These are phyloP conservation scores for Rhododendron williamsianum DNA, from an alignment of 148 eudicot genomes.

Conservation along the genomic window DNA sequence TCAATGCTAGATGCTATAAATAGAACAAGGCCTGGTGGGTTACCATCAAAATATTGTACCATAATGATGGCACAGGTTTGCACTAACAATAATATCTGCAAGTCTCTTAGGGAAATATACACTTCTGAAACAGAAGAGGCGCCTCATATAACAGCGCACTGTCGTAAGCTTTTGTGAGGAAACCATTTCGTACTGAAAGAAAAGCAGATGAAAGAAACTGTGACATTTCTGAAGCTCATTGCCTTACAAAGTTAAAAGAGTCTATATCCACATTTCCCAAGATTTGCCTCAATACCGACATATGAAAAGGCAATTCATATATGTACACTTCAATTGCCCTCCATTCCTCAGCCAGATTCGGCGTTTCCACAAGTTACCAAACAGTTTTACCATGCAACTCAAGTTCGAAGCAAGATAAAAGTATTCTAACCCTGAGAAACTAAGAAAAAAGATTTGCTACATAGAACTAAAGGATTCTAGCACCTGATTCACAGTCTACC, in stretches of 20 bases:
- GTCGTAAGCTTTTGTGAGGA: neutral
- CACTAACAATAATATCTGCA: neutral
- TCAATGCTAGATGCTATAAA: too few relatives aligned
- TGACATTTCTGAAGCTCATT: neutral
- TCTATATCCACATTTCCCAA: neutral
- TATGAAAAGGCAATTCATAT: neutral
- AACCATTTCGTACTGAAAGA: neutral
- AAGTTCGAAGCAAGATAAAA: neutral
- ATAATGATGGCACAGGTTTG: neutral
- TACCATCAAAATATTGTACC: neutral
- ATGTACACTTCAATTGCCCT: slow-evolving; percentile 1
- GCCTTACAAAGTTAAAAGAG: neutral
- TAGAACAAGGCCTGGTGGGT: neutral
- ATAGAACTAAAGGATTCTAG: neutral
- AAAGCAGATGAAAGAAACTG: neutral
- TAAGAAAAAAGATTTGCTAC: neutral
- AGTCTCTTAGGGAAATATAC: neutral
- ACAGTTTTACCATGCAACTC: neutral
- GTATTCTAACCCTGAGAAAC: neutral
- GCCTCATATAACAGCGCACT: neutral
- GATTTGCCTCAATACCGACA: neutral
- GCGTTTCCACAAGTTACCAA: neutral
- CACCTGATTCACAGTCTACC: neutral
- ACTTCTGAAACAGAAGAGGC: neutral
- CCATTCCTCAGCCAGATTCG: neutral